Conservation (phyloP, 306 rosid species). For the Gastrolobium bilobum region DNA sequence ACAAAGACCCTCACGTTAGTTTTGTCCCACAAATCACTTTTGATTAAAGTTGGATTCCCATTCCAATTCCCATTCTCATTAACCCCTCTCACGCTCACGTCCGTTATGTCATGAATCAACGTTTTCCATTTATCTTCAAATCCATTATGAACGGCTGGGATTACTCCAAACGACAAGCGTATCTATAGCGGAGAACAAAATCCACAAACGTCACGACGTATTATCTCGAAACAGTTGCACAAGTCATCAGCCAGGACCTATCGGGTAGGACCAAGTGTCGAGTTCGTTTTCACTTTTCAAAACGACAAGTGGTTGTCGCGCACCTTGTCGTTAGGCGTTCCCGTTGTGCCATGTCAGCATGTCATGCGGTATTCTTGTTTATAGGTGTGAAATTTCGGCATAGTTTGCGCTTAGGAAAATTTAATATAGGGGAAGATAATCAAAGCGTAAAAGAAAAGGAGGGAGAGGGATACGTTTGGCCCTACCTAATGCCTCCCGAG, state of each 20-base stretch:
- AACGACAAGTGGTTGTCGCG: constrained; percentile 23
- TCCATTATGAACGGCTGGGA: constrained; percentile 38
- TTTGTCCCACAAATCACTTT: constrained; percentile 52
- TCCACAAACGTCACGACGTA: constrained; percentile 44
- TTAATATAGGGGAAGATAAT: neutral
- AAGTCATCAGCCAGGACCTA: constrained; percentile 41
- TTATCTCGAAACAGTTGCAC: constrained; percentile 28
- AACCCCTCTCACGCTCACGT: neutral
- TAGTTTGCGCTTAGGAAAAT: constrained; percentile 57
- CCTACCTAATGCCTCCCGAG: constrained; percentile 54
- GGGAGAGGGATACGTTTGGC: constrained; percentile 29
- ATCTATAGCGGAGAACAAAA: constrained; percentile 43
- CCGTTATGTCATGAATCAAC: constrained; percentile 29
- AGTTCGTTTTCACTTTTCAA: neutral
- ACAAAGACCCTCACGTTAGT: constrained; percentile 66
- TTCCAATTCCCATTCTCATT: constrained; percentile 22
- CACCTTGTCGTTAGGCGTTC: constrained; percentile 1
- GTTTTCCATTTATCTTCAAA: neutral
- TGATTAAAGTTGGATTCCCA: constrained; percentile 35
- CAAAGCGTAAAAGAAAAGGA: neutral
- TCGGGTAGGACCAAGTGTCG: constrained; percentile 55
- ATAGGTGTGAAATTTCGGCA: constrained; percentile 52
- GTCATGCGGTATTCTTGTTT: neutral
- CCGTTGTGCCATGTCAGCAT: constrained; percentile 60
- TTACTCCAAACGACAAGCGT: constrained; percentile 29